Evolutionary conservation across 371 early-diverging fungal genomes (phyloP).

Genomic region (Furculomyces boomerangus): DNA sequence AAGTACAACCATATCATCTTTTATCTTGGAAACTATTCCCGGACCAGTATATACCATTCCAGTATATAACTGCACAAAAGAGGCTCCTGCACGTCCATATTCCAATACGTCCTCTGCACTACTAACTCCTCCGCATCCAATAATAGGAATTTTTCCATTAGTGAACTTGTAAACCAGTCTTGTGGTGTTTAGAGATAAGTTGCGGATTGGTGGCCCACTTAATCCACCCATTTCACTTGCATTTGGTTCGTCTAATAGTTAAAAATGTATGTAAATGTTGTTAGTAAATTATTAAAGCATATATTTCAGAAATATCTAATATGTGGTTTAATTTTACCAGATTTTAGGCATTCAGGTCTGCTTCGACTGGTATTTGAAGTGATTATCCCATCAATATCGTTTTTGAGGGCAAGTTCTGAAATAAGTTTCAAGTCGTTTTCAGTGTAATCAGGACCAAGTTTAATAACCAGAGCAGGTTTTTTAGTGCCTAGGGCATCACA

Average conservation of each 20-base stretch:
- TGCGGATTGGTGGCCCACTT: slow-evolving; percentile 51
- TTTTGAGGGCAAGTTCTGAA: slow-evolving; percentile 38
- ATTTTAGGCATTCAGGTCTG: slow-evolving; percentile 29
- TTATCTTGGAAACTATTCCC: slow-evolving; percentile 43
- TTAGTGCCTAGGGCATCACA: slow-evolving; percentile 27
- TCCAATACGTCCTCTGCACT: slow-evolving; percentile 48
- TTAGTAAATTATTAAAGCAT: no score
- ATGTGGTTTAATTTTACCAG: not conserved
- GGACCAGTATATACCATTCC: slow-evolving; percentile 50
- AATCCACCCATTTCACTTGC: slow-evolving; percentile 51
- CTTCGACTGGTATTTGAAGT: slow-evolving; percentile 63
- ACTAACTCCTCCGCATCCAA: slow-evolving; percentile 72
- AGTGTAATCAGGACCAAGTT: slow-evolving; percentile 66
- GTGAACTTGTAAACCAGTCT: slow-evolving; percentile 47
- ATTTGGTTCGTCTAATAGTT: slow-evolving; percentile 11
- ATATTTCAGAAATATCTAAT: no score
- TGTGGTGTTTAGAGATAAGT: slow-evolving; percentile 38
- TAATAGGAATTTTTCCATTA: slow-evolving; percentile 43
- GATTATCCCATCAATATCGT: slow-evolving; percentile 61
- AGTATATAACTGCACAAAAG: slow-evolving; percentile 58
- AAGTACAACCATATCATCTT: slow-evolving; percentile 32
- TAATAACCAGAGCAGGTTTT: slow-evolving; percentile 54
- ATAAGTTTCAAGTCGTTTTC: slow-evolving; percentile 48
- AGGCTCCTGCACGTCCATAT: slow-evolving; percentile 57
- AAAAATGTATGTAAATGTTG: not conserved